These are phyloP conservation scores for Penicillium argentinense DNA, from an alignment of 495 filamentous ascomycete genomes.

Conservation along the genomic window DNA sequence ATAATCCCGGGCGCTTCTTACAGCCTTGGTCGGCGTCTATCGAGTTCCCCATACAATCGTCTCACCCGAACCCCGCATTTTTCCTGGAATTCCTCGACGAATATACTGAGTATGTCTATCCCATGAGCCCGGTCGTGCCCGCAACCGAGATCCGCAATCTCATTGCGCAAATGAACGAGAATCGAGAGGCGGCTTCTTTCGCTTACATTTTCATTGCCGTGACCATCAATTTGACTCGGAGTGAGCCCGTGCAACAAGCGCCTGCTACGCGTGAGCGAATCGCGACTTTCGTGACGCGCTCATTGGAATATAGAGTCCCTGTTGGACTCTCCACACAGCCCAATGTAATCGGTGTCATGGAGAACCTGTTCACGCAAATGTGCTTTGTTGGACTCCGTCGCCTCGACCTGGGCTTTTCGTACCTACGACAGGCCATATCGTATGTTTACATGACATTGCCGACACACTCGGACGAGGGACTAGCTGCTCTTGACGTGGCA, in stretches of 20 bases:
- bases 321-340: slow-evolving; percentile 19
- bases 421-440: slow-evolving; percentile 32
- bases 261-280: slow-evolving; percentile 9
- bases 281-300: slow-evolving; percentile 19
- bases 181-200: slow-evolving; percentile 22
- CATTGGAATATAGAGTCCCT: slow-evolving; percentile 24
- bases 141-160: slow-evolving; percentile 18
- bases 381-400: slow-evolving; percentile 24
- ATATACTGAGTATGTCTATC: slow-evolving; percentile 29
- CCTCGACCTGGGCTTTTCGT: slow-evolving; percentile 29
- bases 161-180: slow-evolving; percentile 21
- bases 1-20: too few species aligned
- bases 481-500: slow-evolving; percentile 11
- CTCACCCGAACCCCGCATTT: slow-evolving; percentile 13
- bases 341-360: slow-evolving; percentile 19
- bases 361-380: slow-evolving; percentile 27
- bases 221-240: slow-evolving; percentile 25
- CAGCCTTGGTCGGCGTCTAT: not conserved
- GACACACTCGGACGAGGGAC: slow-evolving; percentile 16
- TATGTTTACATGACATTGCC: slow-evolving; percentile 28
- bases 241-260: slow-evolving; percentile 10
- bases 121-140: slow-evolving; percentile 29
- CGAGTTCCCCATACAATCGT: not conserved
- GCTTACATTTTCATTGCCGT: slow-evolving; percentile 29
- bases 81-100: slow-evolving; percentile 16